These are phyloP conservation scores for Kwoniella botswanensis DNA, from an alignment of 768 basidiomycete species.

Conservation along the genomic window DNA sequence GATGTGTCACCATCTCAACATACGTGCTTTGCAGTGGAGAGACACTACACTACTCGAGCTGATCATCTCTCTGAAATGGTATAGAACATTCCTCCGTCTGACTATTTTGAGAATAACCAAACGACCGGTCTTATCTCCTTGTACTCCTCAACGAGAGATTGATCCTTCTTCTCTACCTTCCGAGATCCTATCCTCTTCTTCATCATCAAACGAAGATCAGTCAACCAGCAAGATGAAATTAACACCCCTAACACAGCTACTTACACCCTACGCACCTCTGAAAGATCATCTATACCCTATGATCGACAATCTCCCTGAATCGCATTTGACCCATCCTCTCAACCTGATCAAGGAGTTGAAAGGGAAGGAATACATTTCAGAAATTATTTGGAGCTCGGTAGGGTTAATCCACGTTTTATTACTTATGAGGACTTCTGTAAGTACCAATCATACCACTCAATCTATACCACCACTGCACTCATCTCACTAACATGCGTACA, in stretches of 20 bases:
- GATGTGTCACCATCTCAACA: no score
- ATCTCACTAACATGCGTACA: not conserved
- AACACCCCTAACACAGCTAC: slow-evolving; percentile 63
- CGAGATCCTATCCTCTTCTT: slow-evolving; percentile 43
- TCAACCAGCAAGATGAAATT: slow-evolving; percentile 59
- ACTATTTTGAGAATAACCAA: slow-evolving; percentile 74
- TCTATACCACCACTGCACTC: not conserved
- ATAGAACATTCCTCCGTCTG: slow-evolving; percentile 79
- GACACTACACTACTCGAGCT: not conserved
- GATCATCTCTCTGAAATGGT: slow-evolving; percentile 5
- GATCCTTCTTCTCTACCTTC: slow-evolving; percentile 73
- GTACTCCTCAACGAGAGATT: slow-evolving; percentile 85
- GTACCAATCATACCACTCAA: not conserved
- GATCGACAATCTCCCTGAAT: slow-evolving; percentile 26
- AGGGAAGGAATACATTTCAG: slow-evolving; percentile 36
- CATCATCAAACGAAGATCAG: slow-evolving; percentile 59
- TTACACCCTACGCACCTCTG: slow-evolving; percentile 76
- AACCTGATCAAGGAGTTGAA: slow-evolving; percentile 40
- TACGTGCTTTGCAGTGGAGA: no score
- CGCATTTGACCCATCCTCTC: slow-evolving; percentile 36
- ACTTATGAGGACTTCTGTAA: slow-evolving; percentile 29
- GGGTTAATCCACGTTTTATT: slow-evolving; percentile 34
- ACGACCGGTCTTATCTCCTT: slow-evolving; percentile 74
- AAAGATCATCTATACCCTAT: slow-evolving; percentile 63
- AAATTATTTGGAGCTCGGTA: slow-evolving; percentile 35